Percentiles rank a stretch among this genome's conserved stretches.
These are phyloP conservation scores for Polymyxa betae DNA, from an alignment of 208 protist species.

Conservation along the genomic window DNA sequence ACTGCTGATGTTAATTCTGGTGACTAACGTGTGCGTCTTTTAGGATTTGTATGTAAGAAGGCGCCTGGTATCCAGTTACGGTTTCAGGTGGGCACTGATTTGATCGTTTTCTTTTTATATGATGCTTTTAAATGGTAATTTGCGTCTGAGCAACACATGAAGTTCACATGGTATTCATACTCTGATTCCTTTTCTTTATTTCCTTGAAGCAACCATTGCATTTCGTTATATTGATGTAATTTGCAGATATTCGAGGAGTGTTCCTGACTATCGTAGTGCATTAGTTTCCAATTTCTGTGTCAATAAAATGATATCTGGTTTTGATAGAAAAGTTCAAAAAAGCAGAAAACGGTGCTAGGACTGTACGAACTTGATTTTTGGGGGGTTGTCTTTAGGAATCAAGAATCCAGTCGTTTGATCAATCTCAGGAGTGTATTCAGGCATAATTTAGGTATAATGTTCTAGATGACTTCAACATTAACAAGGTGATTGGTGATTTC, in stretches of 20 bases:
- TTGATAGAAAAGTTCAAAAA: neutral
- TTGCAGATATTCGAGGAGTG: neutral
- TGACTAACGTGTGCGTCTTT: neutral
- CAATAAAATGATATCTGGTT: neutral
- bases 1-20: neutral
- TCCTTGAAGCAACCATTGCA: neutral
- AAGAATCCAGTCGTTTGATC: too few species aligned
- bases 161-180: neutral
- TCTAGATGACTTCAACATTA: slow-evolving; percentile 36
- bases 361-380: too few species aligned
- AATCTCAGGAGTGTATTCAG: too few species aligned
- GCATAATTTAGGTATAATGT: too few species aligned
- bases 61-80: neutral
- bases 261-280: too few species aligned
- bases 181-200: neutral
- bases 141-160: neutral
- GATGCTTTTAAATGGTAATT: neutral
- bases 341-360: too few species aligned
- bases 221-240: neutral
- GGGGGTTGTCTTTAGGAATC: too few species aligned
- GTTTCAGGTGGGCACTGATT: neutral
- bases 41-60: neutral
- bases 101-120: neutral
- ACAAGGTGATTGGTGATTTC: slow-evolving; percentile 52
- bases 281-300: too few species aligned